Conservation (phyloP, 345 rosid species). For the Melaleuca alternifolia region DNA sequence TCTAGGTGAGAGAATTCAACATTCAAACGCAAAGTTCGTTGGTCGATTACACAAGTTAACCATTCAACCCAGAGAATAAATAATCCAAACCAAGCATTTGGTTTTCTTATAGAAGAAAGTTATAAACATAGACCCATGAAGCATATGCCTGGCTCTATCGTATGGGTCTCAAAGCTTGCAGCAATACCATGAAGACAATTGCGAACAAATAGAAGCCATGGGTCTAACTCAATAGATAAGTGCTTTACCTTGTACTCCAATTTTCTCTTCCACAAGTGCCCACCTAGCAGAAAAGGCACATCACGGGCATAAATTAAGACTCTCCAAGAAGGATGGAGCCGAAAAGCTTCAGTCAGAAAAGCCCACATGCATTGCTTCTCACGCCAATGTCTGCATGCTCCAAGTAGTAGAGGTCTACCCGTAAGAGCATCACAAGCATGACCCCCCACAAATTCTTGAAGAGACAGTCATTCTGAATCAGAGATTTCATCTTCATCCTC, state of each 20-base stretch:
- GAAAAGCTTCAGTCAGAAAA: not conserved
- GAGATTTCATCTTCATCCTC: not conserved
- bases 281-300: not conserved
- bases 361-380: not conserved
- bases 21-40: fast-evolving
- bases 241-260: not conserved
- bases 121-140: not conserved
- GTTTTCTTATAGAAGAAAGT: not conserved
- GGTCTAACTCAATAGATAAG: not conserved
- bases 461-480: not conserved
- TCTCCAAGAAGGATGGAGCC: not conserved
- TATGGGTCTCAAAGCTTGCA: not conserved
- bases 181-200: not conserved
- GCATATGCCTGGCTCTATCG: not conserved
- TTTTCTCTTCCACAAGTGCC: not conserved
- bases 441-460: not conserved
- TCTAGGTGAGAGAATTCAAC: not conserved
- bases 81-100: not conserved
- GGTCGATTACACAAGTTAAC: not conserved
- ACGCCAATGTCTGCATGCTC: not conserved
- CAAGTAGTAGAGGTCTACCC: not conserved
- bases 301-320: not conserved
- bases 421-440: not conserved
- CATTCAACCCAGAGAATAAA: not conserved
- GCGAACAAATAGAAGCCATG: not conserved